Evolutionary conservation across 306 rosid genomes (phyloP).

Genomic region (Astragalus membranaceus): DNA sequence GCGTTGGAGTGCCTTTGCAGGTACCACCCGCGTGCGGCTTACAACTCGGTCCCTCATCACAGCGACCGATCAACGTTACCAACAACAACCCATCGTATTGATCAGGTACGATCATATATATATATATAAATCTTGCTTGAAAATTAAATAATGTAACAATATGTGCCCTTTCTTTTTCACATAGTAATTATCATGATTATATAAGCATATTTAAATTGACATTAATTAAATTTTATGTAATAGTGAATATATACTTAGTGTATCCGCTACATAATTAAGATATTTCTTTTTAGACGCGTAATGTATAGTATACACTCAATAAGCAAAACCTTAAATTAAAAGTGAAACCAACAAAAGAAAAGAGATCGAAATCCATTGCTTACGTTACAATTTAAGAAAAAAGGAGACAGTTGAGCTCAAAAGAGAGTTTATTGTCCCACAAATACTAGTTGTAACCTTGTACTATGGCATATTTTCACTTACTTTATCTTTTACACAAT

Average conservation of each 20-base stretch:
- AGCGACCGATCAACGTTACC: no score
- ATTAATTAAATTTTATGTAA: background rate
- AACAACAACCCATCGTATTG: no score
- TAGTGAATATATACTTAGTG: slow-evolving; percentile 3
- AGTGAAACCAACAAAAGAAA: background rate
- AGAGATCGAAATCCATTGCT: background rate
- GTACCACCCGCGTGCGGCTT: no score
- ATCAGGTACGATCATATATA: no score
- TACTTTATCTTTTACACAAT: slow-evolving; percentile 16
- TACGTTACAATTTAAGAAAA: background rate
- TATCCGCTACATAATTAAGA: background rate
- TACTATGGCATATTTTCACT: slow-evolving; percentile 11
- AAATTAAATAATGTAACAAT: background rate
- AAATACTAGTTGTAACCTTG: slow-evolving; percentile 15
- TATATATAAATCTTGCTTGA: no score
- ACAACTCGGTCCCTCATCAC: no score
- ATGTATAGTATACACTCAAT: background rate
- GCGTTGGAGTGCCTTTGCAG: no score
- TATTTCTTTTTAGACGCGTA: background rate
- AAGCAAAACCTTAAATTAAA: background rate
- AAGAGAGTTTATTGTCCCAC: slow-evolving; percentile 22
- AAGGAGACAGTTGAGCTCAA: background rate
- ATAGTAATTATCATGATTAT: background rate
- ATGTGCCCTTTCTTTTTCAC: background rate
- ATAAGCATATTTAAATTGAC: background rate